phyloP scores from a whole-genome alignment of 306 rosid species.

The Fragaria iinumae region DNA sequence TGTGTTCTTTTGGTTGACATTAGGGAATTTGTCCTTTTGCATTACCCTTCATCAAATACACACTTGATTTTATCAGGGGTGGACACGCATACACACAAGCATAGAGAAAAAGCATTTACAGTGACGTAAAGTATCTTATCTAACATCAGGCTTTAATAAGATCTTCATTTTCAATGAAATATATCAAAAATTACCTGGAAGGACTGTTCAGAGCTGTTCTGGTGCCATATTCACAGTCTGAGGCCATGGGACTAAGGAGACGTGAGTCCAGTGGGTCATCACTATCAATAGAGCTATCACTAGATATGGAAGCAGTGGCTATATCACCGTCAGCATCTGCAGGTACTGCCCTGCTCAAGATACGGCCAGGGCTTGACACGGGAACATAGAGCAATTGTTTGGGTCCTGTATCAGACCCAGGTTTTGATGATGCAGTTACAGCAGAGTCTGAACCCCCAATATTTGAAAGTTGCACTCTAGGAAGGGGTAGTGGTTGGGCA shows the following conservation, averaged over 20 bases:
- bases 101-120: background rate
- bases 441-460: constrained; percentile 65
- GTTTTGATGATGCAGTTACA: constrained; percentile 52
- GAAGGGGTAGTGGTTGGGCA: constrained; percentile 96
- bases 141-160: background rate
- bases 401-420: constrained; percentile 49
- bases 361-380: constrained; percentile 64
- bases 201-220: constrained; percentile 74
- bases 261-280: constrained; percentile 69
- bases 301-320: constrained; percentile 58
- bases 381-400: constrained; percentile 59
- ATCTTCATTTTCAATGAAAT: background rate
- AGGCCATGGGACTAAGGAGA: constrained; percentile 64
- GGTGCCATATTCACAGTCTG: constrained; percentile 71
- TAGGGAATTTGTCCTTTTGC: constrained; percentile 58
- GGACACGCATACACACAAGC: background rate
- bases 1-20: constrained; percentile 45
- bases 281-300: constrained; percentile 77
- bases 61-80: constrained; percentile 29
- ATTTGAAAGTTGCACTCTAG: constrained; percentile 53
- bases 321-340: constrained; percentile 70
- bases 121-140: background rate
- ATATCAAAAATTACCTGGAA: constrained; percentile 57
- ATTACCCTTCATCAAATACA: constrained; percentile 47
- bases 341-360: constrained; percentile 45